phyloP scores from a whole-genome alignment of 495 filamentous ascomycete genomes.

The Penicillium crystallinum region DNA sequence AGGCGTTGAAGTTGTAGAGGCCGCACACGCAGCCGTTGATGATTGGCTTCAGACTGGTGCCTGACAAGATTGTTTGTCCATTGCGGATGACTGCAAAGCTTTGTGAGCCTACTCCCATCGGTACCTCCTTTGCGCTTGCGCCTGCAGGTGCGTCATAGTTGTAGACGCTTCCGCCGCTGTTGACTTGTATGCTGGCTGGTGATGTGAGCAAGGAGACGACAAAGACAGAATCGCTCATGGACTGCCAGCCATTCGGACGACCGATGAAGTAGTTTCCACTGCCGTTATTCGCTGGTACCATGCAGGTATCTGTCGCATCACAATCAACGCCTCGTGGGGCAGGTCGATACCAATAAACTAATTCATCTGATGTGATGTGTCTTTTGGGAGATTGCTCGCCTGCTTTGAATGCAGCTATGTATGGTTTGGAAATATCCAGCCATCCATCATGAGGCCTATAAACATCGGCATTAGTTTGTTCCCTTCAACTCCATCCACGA shows the following conservation, averaged over 20 bases:
- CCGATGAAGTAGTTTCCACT: conserved; percentile 46
- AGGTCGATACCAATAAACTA: conserved; percentile 43
- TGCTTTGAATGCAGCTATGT: conserved; percentile 53
- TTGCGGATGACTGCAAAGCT: conserved; percentile 43
- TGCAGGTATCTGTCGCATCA: conserved; percentile 27
- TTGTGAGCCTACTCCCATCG: conserved; percentile 49
- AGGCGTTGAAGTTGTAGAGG: conserved; percentile 57
- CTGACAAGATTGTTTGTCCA: conserved; percentile 41
- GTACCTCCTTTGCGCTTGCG: conserved; percentile 39
- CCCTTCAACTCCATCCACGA: no score
- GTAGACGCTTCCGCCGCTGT: conserved; percentile 37
- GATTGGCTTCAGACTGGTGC: conserved; percentile 43
- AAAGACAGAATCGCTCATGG: conserved; percentile 47
- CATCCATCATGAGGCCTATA: conserved; percentile 36
- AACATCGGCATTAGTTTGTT: neutral
- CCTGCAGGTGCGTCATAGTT: conserved; percentile 40
- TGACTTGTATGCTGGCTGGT: conserved; percentile 40
- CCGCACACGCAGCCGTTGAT: conserved; percentile 40
- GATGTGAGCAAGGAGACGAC: conserved; percentile 48
- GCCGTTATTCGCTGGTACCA: conserved; percentile 31
- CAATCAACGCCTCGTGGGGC: conserved; percentile 34
- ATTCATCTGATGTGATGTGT: conserved; percentile 36
- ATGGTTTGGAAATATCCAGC: conserved; percentile 42
- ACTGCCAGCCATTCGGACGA: conserved; percentile 45
- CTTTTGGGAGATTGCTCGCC: conserved; percentile 32